Evolutionary conservation across 768 basidiomycete genomes (phyloP).

Genomic region (Amanita jacksonii): DNA sequence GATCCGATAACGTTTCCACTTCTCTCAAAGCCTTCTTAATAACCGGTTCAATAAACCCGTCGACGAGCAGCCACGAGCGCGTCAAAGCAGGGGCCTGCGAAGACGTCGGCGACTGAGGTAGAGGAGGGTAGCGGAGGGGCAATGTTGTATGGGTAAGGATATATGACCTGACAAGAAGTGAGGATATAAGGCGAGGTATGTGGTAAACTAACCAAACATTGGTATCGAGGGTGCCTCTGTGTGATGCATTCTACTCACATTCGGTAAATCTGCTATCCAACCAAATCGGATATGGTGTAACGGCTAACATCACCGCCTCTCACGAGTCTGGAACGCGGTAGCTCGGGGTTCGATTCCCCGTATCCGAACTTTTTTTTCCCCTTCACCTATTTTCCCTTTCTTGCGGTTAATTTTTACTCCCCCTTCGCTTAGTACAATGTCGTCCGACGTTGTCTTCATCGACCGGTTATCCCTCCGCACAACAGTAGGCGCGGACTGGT

Average conservation of each 20-base stretch:
- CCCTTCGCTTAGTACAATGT: background rate
- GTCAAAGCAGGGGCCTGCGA: no score
- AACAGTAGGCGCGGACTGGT: slow-evolving; percentile 38
- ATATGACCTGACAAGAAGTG: no score
- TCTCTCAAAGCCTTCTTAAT: slow-evolving; percentile 39
- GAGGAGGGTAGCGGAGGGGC: no score
- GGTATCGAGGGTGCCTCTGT: no score
- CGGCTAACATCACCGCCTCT: slow-evolving; percentile 61
- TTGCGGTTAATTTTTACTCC: background rate
- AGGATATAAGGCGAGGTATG: no score
- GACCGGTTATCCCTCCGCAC: background rate
- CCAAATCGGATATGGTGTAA: slow-evolving; percentile 48
- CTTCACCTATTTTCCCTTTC: background rate
- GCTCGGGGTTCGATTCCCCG: slow-evolving; percentile 33
- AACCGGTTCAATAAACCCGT: slow-evolving; percentile 43
- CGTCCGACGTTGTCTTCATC: slow-evolving; percentile 16
- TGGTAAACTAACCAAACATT: no score
- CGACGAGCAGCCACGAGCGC: no score
- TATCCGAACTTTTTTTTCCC: slow-evolving; percentile 14
- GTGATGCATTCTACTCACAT: no score
- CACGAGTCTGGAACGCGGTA: slow-evolving; percentile 31
- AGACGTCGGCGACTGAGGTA: no score
- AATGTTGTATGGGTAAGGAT: no score
- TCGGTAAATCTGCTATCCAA: background rate
- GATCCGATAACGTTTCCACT: slow-evolving; percentile 43